A percentile compares a stretch with the other conserved stretches of the same genome.
phyloP scores from a whole-genome alignment of 202 grass and related monocot species.

The Schoenoplectus triqueter region DNA sequence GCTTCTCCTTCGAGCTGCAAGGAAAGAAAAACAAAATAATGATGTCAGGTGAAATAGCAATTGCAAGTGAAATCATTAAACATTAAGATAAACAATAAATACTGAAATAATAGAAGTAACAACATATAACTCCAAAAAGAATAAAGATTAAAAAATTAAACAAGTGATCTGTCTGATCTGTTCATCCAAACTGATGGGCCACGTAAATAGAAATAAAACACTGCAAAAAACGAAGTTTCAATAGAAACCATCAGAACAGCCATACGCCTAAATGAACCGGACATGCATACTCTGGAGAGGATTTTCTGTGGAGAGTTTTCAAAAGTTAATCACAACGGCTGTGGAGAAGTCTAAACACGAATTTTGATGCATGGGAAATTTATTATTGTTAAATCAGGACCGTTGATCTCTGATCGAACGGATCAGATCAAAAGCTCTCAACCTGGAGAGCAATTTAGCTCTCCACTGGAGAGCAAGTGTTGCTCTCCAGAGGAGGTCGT shows the following conservation, averaged over 20 bases:
- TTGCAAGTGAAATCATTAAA: not conserved
- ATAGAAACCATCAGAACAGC: not conserved
- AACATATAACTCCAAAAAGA: not conserved
- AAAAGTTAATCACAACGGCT: no score
- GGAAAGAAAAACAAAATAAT: slow-evolving; percentile 32
- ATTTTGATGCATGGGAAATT: no score
- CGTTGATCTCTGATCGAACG: no score
- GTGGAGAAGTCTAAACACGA: no score
- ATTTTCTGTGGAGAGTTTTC: no score
- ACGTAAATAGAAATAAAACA: not conserved
- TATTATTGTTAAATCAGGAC: no score
- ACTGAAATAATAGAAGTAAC: not conserved
- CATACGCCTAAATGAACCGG: not conserved
- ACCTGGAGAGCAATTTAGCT: no score
- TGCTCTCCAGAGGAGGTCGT: no score
- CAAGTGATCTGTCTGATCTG: not conserved
- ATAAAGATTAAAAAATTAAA: no score
- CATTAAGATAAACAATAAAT: not conserved
- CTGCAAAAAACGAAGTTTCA: not conserved
- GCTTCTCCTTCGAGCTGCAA: slow-evolving; percentile 95
- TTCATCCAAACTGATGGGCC: slow-evolving; percentile 10
- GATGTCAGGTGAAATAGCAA: slow-evolving; percentile 1
- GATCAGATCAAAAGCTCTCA: no score
- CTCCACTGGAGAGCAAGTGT: no score
- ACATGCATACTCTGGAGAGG: no score